Conservation (phyloP, 768 basidiomycete species). For the Termitomyces sp. region DNA sequence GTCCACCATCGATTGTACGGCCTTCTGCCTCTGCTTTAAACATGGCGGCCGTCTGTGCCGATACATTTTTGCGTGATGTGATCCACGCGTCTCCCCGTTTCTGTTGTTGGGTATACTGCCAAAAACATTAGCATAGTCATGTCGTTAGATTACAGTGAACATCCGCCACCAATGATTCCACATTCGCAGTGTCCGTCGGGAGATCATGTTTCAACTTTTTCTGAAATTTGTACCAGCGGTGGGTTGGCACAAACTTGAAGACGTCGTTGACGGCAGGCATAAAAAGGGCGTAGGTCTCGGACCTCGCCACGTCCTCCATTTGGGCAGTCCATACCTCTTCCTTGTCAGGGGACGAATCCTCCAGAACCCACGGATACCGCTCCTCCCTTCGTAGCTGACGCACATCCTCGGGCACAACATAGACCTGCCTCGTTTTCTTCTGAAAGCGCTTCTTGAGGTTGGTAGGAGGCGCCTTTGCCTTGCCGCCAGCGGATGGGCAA, state of each 20-base stretch:
- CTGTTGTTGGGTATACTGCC: slow-evolving; percentile 53
- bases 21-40: slow-evolving; percentile 65
- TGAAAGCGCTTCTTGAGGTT: slow-evolving; percentile 71
- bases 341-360: slow-evolving; percentile 59
- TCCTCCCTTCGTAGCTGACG: slow-evolving; percentile 82
- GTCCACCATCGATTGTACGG: slow-evolving; percentile 33
- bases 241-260: slow-evolving; percentile 85
- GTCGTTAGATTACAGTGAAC: slow-evolving; percentile 15
- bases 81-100: slow-evolving; percentile 80
- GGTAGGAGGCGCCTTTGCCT: slow-evolving; percentile 36
- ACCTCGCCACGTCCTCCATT: slow-evolving; percentile 73
- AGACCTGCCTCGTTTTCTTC: slow-evolving; percentile 84
- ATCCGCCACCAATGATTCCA: slow-evolving; percentile 56
- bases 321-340: slow-evolving; percentile 78
- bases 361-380: slow-evolving; percentile 89
- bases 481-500: slow-evolving; percentile 25
- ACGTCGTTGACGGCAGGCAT: slow-evolving; percentile 79
- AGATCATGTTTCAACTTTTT: slow-evolving; percentile 76
- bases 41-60: slow-evolving; percentile 61
- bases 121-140: slow-evolving; percentile 7
- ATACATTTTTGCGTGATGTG: slow-evolving; percentile 53
- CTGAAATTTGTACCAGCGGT: slow-evolving; percentile 92
- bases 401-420: slow-evolving; percentile 72
- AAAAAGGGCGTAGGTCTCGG: slow-evolving; percentile 75
- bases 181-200: slow-evolving; percentile 61